Conservation (phyloP, 208 protist genomes). For the Leishmania tarentolae region DNA sequence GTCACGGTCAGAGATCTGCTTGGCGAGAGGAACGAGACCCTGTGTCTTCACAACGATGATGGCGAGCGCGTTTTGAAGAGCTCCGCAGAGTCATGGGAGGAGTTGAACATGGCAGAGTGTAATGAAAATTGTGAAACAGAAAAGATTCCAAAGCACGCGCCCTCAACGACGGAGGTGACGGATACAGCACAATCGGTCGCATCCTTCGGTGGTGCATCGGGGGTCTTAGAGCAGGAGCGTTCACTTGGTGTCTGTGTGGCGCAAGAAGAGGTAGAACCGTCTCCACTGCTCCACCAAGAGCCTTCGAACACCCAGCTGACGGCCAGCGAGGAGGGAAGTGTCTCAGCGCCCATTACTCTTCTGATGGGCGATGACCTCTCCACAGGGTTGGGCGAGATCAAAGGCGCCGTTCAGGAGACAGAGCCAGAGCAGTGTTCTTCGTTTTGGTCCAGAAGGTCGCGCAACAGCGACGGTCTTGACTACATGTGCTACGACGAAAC, state of each 20-base stretch:
- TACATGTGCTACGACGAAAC: not conserved
- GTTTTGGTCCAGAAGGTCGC: not conserved
- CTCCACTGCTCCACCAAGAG: not conserved
- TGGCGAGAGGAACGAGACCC: not conserved
- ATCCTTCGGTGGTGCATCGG: not conserved
- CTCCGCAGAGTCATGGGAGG: slow-evolving; percentile 29
- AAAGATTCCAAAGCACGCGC: not conserved
- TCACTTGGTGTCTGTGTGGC: not conserved
- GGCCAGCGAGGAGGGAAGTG: not conserved
- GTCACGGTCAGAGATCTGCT: not conserved
- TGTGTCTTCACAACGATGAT: not conserved
- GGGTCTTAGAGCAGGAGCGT: not conserved
- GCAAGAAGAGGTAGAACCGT: not conserved
- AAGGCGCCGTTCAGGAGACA: not conserved
- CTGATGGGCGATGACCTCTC: slow-evolving; percentile 1
- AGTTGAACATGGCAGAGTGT: slow-evolving; percentile 21
- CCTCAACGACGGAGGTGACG: not conserved
- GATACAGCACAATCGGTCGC: not conserved
- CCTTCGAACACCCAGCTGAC: not conserved
- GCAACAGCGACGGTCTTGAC: slow-evolving; percentile 11
- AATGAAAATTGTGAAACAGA: not conserved
- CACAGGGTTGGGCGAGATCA: not conserved
- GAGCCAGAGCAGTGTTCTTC: not conserved
- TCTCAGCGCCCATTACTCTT: not conserved
- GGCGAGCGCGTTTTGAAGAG: slow-evolving; percentile 2